Percentiles rank a stretch among this genome's conserved stretches.
Evolutionary conservation across 2,329 filamentous ascomycete species (phyloP).

Genomic region (Venturia pyrina): DNA sequence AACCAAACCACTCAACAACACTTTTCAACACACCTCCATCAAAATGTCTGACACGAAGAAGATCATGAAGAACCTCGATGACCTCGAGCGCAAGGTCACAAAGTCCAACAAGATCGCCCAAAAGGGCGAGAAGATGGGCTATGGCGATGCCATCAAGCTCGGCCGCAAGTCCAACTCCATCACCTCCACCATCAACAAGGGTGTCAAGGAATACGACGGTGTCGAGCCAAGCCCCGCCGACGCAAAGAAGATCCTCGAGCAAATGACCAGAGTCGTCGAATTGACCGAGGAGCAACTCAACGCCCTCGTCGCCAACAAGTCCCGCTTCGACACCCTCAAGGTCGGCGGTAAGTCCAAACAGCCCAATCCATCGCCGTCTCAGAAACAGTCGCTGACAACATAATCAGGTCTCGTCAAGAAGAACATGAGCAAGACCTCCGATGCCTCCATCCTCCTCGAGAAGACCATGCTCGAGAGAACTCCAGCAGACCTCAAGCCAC

Average conservation of each 20-base stretch:
- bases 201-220: constrained; percentile 20
- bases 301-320: constrained; percentile 17
- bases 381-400: not conserved
- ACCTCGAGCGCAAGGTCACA: constrained; percentile 20
- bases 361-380: not conserved
- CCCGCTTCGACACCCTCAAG: constrained; percentile 14
- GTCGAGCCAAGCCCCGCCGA: constrained; percentile 17
- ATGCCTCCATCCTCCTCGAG: constrained; percentile 15
- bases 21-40: not conserved
- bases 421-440: constrained; percentile 16
- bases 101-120: constrained; percentile 20
- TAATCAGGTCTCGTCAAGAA: constrained; percentile 17
- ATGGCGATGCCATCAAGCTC: constrained; percentile 21
- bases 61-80: constrained; percentile 18
- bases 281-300: constrained; percentile 19
- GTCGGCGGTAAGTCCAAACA: constrained; percentile 13
- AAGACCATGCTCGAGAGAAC: constrained; percentile 17
- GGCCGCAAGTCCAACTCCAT: constrained; percentile 22
- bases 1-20: not conserved
- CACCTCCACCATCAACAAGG: constrained; percentile 20
- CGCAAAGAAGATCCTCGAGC: constrained; percentile 16
- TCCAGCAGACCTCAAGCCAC: constrained; percentile 16
- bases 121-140: constrained; percentile 18
- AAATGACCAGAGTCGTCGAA: constrained; percentile 18
- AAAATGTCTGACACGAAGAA: constrained; percentile 14